Evolutionary conservation across 225 moss, liverwort and hornwort species (phyloP).

Genomic region (Asterella californica): DNA sequence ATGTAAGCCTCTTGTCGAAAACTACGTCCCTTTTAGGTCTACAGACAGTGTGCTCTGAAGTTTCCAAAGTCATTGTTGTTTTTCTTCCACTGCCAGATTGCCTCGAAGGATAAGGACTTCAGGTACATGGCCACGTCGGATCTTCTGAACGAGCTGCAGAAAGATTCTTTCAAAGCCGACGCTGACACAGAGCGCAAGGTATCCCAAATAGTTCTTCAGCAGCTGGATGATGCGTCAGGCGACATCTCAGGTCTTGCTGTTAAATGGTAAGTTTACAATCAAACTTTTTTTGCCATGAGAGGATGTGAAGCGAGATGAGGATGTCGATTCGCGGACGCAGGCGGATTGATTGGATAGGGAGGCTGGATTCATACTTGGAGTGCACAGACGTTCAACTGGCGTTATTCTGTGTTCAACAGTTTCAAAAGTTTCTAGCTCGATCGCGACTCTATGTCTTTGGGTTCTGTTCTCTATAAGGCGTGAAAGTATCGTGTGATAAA

Average conservation of each 20-base stretch:
- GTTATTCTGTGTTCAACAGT: background rate
- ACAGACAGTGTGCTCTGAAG: background rate
- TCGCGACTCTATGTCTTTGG: background rate
- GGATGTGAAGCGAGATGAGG: background rate
- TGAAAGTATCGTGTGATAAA: background rate
- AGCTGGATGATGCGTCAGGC: slow-evolving; percentile 99
- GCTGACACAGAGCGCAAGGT: slow-evolving; percentile 96
- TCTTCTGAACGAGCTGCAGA: slow-evolving; percentile 97
- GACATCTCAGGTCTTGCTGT: slow-evolving; percentile 99
- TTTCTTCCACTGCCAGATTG: slow-evolving; percentile 60
- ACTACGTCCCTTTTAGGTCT: slow-evolving; percentile 10
- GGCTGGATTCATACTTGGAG: background rate
- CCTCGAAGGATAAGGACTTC: slow-evolving; percentile 99
- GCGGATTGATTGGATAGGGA: background rate
- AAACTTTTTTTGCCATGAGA: background rate
- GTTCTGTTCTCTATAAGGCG: background rate
- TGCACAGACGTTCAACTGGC: background rate
- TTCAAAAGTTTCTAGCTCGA: background rate
- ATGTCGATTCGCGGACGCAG: too few relatives aligned
- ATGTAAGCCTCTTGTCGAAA: background rate
- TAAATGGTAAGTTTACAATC: slow-evolving; percentile 60
- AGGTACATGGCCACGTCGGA: slow-evolving; percentile 99
- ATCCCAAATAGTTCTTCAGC: slow-evolving; percentile 98
- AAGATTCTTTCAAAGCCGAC: slow-evolving; percentile 94
- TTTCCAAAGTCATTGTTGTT: background rate